phyloP scores from a whole-genome alignment of 208 protist genomes.

The Leishmania major region DNA sequence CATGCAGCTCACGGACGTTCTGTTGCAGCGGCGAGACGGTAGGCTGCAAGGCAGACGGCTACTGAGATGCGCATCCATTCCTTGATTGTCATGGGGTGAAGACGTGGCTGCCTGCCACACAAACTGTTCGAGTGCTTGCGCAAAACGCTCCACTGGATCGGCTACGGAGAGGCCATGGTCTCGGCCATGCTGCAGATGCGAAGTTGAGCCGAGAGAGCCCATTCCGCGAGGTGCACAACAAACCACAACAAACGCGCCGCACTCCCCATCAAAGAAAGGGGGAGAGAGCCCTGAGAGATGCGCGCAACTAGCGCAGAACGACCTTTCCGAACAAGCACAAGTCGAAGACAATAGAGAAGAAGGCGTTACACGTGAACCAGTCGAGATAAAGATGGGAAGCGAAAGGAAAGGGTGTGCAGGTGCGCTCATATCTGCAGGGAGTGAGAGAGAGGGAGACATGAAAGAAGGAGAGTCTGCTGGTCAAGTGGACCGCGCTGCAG shows the following conservation, averaged over 20 bases:
- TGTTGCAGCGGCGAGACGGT: background rate
- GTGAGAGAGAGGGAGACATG: background rate
- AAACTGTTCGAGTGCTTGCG: conserved; percentile 23
- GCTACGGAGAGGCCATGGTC: background rate
- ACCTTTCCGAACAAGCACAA: background rate
- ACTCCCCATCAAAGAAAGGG: background rate
- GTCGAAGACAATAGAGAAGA: background rate
- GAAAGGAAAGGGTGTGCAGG: background rate
- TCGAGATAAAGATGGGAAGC: background rate
- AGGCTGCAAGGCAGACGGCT: background rate
- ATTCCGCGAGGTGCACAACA: background rate
- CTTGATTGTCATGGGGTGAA: background rate
- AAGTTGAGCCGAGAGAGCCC: background rate
- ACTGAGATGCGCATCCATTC: background rate
- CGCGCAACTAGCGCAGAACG: background rate
- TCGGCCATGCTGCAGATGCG: background rate
- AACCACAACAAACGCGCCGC: background rate
- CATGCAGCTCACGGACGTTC: background rate
- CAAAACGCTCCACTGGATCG: conserved; percentile 18
- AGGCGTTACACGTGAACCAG: background rate
- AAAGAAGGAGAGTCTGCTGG: background rate
- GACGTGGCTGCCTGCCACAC: conserved; percentile 12
- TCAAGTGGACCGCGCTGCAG: background rate
- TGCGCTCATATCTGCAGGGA: background rate
- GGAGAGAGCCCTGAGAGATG: background rate